phyloP scores from a whole-genome alignment of 2,329 filamentous ascomycete species.

The Aspergillus spinulosporus region DNA sequence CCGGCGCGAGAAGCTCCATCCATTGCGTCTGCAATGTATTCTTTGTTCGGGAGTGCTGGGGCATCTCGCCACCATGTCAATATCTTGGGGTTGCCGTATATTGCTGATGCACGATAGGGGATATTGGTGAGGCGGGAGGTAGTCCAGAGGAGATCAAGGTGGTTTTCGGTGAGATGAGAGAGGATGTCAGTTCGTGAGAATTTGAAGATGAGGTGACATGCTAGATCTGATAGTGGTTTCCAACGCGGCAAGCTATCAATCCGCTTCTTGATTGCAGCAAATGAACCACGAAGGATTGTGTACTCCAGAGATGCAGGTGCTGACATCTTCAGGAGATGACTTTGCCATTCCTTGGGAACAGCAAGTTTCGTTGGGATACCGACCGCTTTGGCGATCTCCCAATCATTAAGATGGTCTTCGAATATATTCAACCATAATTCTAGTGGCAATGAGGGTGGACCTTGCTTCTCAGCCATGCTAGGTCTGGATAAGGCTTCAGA shows the following conservation, averaged over 20 bases:
- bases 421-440: conserved; percentile 91
- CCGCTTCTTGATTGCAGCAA: conserved; percentile 70
- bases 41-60: conserved; percentile 77
- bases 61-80: conserved; percentile 90
- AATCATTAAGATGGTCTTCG: conserved; percentile 74
- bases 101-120: conserved; percentile 82
- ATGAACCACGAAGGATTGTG: conserved; percentile 72
- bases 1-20: conserved; percentile 85
- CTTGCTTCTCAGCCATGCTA: conserved; percentile 22
- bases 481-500: conserved; percentile 25
- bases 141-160: conserved; percentile 76
- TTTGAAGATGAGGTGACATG: conserved; percentile 86
- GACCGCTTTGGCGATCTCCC: conserved; percentile 82
- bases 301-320: conserved; percentile 78
- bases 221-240: conserved; percentile 73
- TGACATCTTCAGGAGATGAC: conserved; percentile 62
- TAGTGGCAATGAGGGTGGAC: conserved; percentile 60
- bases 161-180: conserved; percentile 66
- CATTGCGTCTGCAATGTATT: conserved; percentile 81
- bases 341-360: conserved; percentile 71
- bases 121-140: conserved; percentile 80
- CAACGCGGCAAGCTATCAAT: conserved; percentile 68
- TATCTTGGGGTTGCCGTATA: conserved; percentile 80
- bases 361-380: conserved; percentile 76
- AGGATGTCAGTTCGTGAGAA: conserved; percentile 82